These are phyloP conservation scores for Psophocarpus tetragonolobus DNA, from an alignment of 306 rosid genomes.

Conservation along the genomic window DNA sequence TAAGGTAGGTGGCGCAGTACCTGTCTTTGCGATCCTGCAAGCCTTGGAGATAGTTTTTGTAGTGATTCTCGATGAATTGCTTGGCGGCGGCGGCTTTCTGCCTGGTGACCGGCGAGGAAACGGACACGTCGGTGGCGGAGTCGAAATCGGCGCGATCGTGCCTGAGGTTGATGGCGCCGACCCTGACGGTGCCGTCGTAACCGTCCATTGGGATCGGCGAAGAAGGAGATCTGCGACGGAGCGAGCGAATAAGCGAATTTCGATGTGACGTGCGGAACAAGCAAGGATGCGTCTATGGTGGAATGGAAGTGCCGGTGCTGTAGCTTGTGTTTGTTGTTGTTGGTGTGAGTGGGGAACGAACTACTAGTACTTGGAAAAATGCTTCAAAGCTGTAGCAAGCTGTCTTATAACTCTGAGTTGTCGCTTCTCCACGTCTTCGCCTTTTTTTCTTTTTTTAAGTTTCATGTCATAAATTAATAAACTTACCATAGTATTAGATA, in stretches of 20 bases:
- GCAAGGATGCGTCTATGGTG: background rate
- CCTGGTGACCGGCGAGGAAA: constrained; percentile 91
- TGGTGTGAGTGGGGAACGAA: constrained; percentile 1
- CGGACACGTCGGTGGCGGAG: constrained; percentile 74
- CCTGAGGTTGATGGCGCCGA: constrained; percentile 78
- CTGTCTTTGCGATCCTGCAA: constrained; percentile 97
- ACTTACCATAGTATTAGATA: background rate
- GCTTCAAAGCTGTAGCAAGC: constrained; percentile 48
- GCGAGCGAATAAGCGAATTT: background rate
- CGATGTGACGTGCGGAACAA: constrained; percentile 10
- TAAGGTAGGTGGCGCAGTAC: constrained; percentile 35
- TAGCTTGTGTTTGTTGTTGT: background rate
- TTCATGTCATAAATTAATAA: background rate
- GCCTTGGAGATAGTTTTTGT: constrained; percentile 91
- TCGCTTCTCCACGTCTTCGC: constrained; percentile 3
- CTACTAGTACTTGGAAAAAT: constrained; percentile 3
- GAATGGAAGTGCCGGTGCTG: background rate
- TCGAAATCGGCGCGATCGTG: constrained; percentile 69
- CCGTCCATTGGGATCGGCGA: constrained; percentile 63
- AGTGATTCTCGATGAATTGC: constrained; percentile 96
- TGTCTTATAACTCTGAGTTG: constrained; percentile 48
- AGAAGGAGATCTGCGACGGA: constrained; percentile 33
- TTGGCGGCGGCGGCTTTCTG: constrained; percentile 97
- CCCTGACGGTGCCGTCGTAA: constrained; percentile 78
- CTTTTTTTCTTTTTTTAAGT: background rate